Evolutionary conservation across 192 early-diverging fungal species (phyloP), one percentile per base, ranked within the genome.

Genomic region (Gonapodya sp.): DNA sequence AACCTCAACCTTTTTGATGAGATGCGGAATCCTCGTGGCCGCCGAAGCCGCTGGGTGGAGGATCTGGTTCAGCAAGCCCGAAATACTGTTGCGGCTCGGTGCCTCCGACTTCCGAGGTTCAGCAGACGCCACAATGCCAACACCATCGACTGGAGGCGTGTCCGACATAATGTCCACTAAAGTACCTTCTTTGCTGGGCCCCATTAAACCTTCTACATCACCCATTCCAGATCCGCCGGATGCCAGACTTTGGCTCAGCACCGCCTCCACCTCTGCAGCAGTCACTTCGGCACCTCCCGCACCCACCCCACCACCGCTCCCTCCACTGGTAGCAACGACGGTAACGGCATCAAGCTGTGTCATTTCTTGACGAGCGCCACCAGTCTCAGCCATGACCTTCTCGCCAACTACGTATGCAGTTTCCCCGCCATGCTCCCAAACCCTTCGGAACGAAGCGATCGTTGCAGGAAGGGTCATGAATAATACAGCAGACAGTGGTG

Each of bases 401-500:
- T 77, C 75, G 2, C 75, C 34, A 8, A 77, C 75, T 14, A 77
- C 31, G 75, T 77, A 77, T 33, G 18, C 34, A 8, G 18, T 8
- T 33, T 77, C 75, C 2, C 34, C 34, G 75, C 75, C 75, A 8
- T 32, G 18, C 75, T 18, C 34, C 75, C 18, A 34, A 8, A 77
- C 30, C 31, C 30, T 32, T 2, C 30, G 18, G 30, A 77, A 2
- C 18, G 30, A 32, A 16, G 75, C 18, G 75, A 77, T 34, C 8
- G 75, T 77, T 16, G 30, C 34, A 2, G 87, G 87, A 14, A 88
- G 81, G 35, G 87, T 88, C 85, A 88, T 84, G 36, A 87, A 88
- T 35, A 88, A 46, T 85, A 85, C 87, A 32, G 87, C 87, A 31
- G 83, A 82, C 18, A 88, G 79, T 35, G 87, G 87, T 16, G 87